A percentile compares a stretch with the other conserved stretches of the same genome.
Evolutionary conservation across 2,329 filamentous ascomycete species (phyloP).

Genomic region (Fusarium algeriense): DNA sequence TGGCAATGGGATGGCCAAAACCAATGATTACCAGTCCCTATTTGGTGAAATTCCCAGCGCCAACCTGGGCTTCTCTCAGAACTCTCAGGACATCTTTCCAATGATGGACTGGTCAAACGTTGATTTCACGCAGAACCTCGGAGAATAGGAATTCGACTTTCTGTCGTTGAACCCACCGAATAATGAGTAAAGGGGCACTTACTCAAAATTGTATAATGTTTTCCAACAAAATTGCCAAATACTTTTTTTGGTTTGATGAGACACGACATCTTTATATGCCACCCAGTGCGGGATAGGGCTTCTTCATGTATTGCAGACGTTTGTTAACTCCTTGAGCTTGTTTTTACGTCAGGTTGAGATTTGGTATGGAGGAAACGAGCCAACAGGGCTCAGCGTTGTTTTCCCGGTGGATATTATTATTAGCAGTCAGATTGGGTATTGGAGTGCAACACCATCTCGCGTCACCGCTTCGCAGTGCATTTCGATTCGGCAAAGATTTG

Average conservation of each 20-base stretch:
- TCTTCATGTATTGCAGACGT: constrained; percentile 43
- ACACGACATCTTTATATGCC: constrained; percentile 41
- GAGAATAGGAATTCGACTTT: constrained; percentile 44
- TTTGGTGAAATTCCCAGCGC: constrained; percentile 66
- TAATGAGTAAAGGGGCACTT: constrained; percentile 23
- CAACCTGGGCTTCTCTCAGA: constrained; percentile 64
- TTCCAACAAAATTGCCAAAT: constrained; percentile 33
- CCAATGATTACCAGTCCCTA: constrained; percentile 57
- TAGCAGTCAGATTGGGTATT: constrained; percentile 42
- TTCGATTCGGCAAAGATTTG: constrained; percentile 39
- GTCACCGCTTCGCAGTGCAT: constrained; percentile 19
- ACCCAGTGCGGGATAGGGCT: constrained; percentile 29
- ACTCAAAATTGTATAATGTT: constrained; percentile 42
- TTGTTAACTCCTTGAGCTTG: constrained; percentile 32
- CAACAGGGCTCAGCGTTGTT: background rate
- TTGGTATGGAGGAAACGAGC: constrained; percentile 4
- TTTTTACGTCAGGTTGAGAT: constrained; percentile 20
- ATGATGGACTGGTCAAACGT: constrained; percentile 59
- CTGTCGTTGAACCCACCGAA: background rate
- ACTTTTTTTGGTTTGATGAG: constrained; percentile 42
- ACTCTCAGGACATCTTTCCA: constrained; percentile 63
- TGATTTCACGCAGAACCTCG: constrained; percentile 50
- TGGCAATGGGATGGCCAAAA: constrained; percentile 46
- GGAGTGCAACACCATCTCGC: constrained; percentile 20
- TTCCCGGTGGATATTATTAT: constrained; percentile 10